These are phyloP conservation scores for Balamuthia mandrillaris DNA, from an alignment of 208 protist genomes.

Conservation along the genomic window DNA sequence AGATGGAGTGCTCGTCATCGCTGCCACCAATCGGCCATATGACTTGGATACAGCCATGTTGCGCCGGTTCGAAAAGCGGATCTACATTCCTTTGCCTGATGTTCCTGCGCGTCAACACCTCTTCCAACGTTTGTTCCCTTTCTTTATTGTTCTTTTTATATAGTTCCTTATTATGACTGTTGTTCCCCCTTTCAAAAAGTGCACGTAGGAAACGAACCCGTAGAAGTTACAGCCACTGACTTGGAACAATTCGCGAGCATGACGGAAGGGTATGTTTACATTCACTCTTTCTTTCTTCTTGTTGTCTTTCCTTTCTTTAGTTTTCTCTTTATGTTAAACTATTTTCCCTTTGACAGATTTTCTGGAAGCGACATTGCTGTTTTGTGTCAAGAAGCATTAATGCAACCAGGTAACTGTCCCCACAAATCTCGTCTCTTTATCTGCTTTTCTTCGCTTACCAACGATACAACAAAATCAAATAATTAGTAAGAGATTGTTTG, in stretches of 20 bases:
- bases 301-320: no score
- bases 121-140: conserved; percentile 79
- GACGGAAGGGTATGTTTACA: no score
- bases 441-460: neutral
- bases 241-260: conserved; percentile 83
- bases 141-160: neutral
- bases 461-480: neutral
- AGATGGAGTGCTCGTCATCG: conserved; percentile 72
- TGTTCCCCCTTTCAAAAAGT: conserved; percentile 49
- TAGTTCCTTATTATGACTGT: neutral
- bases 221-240: conserved; percentile 81
- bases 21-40: conserved; percentile 79
- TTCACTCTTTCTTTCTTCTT: no score
- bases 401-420: conserved; percentile 79
- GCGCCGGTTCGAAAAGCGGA: conserved; percentile 81
- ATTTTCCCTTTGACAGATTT: conserved; percentile 87
- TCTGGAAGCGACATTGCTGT: conserved; percentile 93
- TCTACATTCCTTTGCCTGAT: conserved; percentile 89
- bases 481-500: conserved; percentile 19
- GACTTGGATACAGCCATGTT: conserved; percentile 75
- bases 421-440: neutral
- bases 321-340: no score
- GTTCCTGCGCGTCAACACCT: conserved; percentile 72
- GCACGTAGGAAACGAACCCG: conserved; percentile 87
- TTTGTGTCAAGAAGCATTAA: conserved; percentile 92